Evolutionary conservation across 495 filamentous ascomycete genomes (phyloP), one percentile per base, ranked within the genome.

Genomic region (Penicillium arizonense): DNA sequence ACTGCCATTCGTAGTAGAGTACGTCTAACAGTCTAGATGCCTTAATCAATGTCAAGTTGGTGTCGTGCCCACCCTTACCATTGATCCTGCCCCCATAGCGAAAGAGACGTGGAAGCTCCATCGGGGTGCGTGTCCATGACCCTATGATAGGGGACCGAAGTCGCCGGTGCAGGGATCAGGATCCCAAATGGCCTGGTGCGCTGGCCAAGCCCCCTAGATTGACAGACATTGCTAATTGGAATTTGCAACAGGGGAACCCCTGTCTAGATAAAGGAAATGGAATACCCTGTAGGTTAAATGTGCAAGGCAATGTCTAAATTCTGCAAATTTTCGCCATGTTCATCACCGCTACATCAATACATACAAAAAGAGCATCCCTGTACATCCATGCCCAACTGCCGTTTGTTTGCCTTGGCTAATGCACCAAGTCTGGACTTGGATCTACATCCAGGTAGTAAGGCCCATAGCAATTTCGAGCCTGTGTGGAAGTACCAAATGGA

Each of bases 371-470:
- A 4, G 23, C 23, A 30, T 30, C 28, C 28, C 5, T 30, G 28
- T 30, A 30, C 28, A 30, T 30, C 9, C 28, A 6, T 30, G 28
- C 28, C 28, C 28, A 30, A 30, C 28, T 8, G 28, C 28, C 28
- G 7, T 10, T 6, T 7, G 37, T 6, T 40, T 40, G 37, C 39
- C 39, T 42, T 5, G 9, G 13, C 8, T 43, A 51, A 12, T 23
- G 50, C 26, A 18, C 18, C 18, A 72, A 43, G 50, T 61, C 62
- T 33, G 24, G 52, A 30, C 64, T 56, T 11, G 66, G 64, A 52
- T 72, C 69, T 2, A 68, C 23, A 42, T 72, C 69, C 48, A 72
- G 18, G 26, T 60, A 55, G 40, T 65, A 66, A 5, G 38, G 56
- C 20, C 47, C 38, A 13, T 18, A 45, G 10, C 42, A 39, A 33